Conservation (phyloP, 192 early-diverging fungal species). For the Mortierella antarctica region DNA sequence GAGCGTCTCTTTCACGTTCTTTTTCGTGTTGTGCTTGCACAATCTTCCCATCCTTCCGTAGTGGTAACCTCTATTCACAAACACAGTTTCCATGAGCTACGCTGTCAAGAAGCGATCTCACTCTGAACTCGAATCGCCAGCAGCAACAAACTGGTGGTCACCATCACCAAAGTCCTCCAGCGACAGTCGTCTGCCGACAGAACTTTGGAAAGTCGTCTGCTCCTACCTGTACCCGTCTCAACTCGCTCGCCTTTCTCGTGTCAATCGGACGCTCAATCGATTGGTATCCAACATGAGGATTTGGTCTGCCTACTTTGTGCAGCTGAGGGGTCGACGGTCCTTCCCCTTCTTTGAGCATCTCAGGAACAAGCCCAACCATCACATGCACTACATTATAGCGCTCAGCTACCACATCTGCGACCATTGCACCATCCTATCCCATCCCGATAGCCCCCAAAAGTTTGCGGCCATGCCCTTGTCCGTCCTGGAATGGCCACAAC, state of each 20-base stretch:
- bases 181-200: not conserved
- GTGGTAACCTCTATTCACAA: no score
- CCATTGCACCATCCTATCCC: not conserved
- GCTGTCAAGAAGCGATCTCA: no score
- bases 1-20: no score
- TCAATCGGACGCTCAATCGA: not conserved
- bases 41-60: no score
- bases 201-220: not conserved
- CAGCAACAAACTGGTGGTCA: no score
- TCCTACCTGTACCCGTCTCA: slow-evolving; percentile 1
- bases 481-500: not conserved
- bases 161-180: no score
- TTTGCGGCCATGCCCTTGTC: not conserved
- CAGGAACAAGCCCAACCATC: not conserved
- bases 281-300: not conserved
- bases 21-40: no score
- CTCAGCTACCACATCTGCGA: not conserved
- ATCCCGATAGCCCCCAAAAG: not conserved
- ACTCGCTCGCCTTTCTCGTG: not conserved
- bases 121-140: no score
- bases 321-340: not conserved
- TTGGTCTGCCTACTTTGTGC: not conserved
- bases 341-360: not conserved
- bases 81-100: no score
- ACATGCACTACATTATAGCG: not conserved